These are phyloP conservation scores for Fennellomyces sp. DNA, from an alignment of 371 early-diverging fungal species.

Conservation along the genomic window DNA sequence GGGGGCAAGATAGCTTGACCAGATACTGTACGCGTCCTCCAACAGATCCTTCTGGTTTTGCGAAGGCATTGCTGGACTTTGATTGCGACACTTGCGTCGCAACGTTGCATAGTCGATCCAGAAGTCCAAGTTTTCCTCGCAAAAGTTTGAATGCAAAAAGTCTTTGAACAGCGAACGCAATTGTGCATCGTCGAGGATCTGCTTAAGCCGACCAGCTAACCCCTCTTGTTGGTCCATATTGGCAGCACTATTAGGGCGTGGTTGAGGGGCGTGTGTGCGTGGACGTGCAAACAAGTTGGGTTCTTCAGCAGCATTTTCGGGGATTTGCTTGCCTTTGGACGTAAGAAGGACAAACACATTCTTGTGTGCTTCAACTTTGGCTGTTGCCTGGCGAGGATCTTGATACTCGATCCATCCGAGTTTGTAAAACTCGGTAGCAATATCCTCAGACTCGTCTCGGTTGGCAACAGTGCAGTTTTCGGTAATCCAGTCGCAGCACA, in stretches of 20 bases:
- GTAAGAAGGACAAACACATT: constrained; percentile 14
- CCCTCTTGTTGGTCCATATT: constrained; percentile 10
- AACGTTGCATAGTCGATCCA: constrained; percentile 61
- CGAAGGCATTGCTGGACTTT: constrained; percentile 37
- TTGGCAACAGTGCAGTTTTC: constrained; percentile 61
- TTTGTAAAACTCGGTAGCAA: constrained; percentile 57
- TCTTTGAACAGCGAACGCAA: constrained; percentile 69
- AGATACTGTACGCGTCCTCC: constrained; percentile 64
- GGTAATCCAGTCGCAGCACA: constrained; percentile 65
- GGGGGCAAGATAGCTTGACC: constrained; percentile 63
- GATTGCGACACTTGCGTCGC: constrained; percentile 36
- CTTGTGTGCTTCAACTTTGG: constrained; percentile 11
- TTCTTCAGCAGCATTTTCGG: not conserved
- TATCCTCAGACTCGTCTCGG: constrained; percentile 60
- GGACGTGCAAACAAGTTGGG: constrained; percentile 13
- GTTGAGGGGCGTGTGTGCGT: not conserved
- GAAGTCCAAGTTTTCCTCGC: constrained; percentile 76
- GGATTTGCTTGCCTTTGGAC: constrained; percentile 17
- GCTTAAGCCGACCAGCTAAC: constrained; percentile 34
- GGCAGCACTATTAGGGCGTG: not conserved
- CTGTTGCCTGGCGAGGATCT: constrained; percentile 4
- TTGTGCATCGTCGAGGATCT: constrained; percentile 60
- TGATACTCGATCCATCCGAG: constrained; percentile 58
- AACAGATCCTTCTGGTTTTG: constrained; percentile 45
- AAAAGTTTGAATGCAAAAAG: constrained; percentile 67